These are phyloP conservation scores for Aspergillus nomiae DNA, from an alignment of 2,329 filamentous ascomycete species.

Conservation along the genomic window DNA sequence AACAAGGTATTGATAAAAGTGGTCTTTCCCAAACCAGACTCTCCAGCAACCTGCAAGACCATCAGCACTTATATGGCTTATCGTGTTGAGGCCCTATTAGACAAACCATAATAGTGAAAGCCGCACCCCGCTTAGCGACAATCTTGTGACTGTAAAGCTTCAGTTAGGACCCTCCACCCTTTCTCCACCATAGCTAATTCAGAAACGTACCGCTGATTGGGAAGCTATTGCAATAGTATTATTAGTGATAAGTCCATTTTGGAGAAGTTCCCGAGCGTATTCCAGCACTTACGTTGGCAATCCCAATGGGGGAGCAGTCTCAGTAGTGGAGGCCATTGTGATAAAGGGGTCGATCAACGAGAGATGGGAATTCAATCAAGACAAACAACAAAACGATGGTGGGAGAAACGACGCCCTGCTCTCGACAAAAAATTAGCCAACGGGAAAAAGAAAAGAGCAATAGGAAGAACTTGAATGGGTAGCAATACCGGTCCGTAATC, in stretches of 20 bases:
- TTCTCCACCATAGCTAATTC: slow-evolving; percentile 10
- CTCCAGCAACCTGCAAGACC: slow-evolving; percentile 78
- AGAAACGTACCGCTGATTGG: slow-evolving; percentile 67
- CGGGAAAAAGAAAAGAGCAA: slow-evolving; percentile 1
- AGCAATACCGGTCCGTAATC: not conserved
- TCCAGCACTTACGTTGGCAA: slow-evolving; percentile 65
- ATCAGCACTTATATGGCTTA: slow-evolving; percentile 26
- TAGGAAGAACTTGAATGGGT: not conserved
- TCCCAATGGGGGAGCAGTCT: slow-evolving; percentile 70
- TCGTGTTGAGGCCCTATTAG: not conserved
- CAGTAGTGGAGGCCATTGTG: slow-evolving; percentile 58
- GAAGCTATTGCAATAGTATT: slow-evolving; percentile 51
- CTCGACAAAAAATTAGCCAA: slow-evolving; percentile 3
- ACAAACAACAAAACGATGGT: slow-evolving; percentile 22
- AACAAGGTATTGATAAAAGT: slow-evolving; percentile 99
- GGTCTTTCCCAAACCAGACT: slow-evolving; percentile 97
- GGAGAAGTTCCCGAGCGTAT: not conserved
- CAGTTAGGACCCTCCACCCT: slow-evolving; percentile 24
- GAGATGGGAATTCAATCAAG: slow-evolving; percentile 16
- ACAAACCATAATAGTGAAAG: slow-evolving; percentile 97
- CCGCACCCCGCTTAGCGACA: slow-evolving; percentile 82
- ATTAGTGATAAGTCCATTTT: slow-evolving; percentile 34
- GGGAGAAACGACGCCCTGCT: slow-evolving; percentile 18
- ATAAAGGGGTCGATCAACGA: slow-evolving; percentile 23
- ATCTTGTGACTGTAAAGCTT: slow-evolving; percentile 63